phyloP scores from a whole-genome alignment of 2,329 filamentous ascomycete genomes.

The Alternaria panax region DNA sequence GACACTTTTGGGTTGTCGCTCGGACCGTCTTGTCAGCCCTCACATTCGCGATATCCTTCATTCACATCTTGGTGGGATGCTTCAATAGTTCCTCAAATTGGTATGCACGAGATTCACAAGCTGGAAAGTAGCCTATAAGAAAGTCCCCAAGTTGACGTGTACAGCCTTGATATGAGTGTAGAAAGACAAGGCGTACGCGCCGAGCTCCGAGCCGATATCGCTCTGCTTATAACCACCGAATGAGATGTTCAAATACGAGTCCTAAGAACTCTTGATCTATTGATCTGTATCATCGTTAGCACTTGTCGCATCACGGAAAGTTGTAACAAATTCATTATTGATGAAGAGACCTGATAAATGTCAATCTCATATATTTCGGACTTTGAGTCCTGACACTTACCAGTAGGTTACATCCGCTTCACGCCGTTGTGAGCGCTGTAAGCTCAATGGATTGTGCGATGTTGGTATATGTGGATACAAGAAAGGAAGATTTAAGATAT shows the following conservation, averaged over 20 bases:
- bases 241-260: conserved; percentile 24
- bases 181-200: conserved; percentile 32
- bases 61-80: neutral
- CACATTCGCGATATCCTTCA: neutral
- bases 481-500: neutral
- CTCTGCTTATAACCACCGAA: conserved; percentile 46
- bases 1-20: neutral
- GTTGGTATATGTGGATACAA: neutral
- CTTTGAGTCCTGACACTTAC: neutral
- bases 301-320: neutral
- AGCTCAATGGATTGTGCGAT: neutral
- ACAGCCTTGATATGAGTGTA: conserved; percentile 38
- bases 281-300: neutral
- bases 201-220: conserved; percentile 37
- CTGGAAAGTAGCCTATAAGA: neutral
- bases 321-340: neutral
- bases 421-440: neutral
- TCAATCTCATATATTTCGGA: neutral
- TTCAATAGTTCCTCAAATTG: neutral
- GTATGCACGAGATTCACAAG: neutral
- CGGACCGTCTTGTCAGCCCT: neutral
- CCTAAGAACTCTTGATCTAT: neutral
- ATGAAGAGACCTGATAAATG: neutral
- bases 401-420: neutral
- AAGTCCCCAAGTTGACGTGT: neutral